Conservation (phyloP, 768 basidiomycete species). For the Leccinum truebloodii region DNA sequence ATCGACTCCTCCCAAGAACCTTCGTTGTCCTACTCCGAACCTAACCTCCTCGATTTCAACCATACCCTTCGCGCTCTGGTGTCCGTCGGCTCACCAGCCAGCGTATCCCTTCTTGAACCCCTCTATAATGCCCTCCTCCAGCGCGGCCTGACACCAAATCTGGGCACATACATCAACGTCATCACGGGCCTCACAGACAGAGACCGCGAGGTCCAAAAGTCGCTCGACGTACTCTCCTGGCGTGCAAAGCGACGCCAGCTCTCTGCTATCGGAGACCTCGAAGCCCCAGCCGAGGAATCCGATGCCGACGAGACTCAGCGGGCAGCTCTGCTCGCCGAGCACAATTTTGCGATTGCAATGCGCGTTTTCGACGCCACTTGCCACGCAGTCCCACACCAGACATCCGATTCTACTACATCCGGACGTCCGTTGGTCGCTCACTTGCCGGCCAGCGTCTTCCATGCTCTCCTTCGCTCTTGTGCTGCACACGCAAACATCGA, state of each 20-base stretch:
- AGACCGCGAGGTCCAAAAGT: constrained; percentile 60
- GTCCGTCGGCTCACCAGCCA: constrained; percentile 38
- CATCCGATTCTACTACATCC: constrained; percentile 13
- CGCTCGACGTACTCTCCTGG: constrained; percentile 44
- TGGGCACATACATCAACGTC: constrained; percentile 59
- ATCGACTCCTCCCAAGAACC: constrained; percentile 37
- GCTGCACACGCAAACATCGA: constrained; percentile 57
- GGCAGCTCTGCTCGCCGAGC: constrained; percentile 53
- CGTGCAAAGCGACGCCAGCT: constrained; percentile 38
- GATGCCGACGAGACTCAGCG: constrained; percentile 37
- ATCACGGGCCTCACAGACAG: constrained; percentile 65
- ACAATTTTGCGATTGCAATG: constrained; percentile 71
- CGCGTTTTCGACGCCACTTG: constrained; percentile 67
- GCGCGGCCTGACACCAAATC: constrained; percentile 60
- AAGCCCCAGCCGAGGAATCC: constrained; percentile 16
- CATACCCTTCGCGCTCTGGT: constrained; percentile 51
- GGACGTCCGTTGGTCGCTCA: constrained; percentile 10
- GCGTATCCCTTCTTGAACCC: constrained; percentile 59
- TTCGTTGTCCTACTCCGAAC: constrained; percentile 24
- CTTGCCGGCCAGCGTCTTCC: constrained; percentile 46
- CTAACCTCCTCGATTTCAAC: constrained; percentile 60
- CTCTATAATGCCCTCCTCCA: constrained; percentile 74
- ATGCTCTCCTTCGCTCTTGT: constrained; percentile 60
- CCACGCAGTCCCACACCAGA: constrained; percentile 27
- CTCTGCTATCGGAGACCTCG: constrained; percentile 1